phyloP scores from a whole-genome alignment of 176 grass and related monocot species.

The Carex kokanica region DNA sequence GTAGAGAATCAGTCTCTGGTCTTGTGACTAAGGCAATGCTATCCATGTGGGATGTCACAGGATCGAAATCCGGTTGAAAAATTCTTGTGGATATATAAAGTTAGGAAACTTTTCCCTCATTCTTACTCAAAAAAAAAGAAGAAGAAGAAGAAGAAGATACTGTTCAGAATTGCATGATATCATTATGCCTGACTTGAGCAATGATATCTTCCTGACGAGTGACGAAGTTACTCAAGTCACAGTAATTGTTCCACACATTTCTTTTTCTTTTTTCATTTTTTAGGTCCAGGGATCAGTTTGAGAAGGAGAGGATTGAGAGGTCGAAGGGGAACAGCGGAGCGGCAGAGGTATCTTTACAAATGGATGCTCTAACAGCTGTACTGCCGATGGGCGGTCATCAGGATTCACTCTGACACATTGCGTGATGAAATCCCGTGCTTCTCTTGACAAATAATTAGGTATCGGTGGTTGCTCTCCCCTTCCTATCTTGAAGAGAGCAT shows the following conservation, averaged over 20 bases:
- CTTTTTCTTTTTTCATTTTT: not conserved
- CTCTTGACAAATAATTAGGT: slow-evolving; percentile 50
- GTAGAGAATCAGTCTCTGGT: too few species aligned
- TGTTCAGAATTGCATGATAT: too few species aligned
- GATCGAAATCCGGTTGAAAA: too few species aligned
- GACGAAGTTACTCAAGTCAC: not conserved
- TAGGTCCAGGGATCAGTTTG: slow-evolving; percentile 1
- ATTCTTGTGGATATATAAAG: too few species aligned
- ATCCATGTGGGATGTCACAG: too few species aligned
- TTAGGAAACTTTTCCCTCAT: too few species aligned
- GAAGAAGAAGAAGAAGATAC: too few species aligned
- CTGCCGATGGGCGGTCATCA: slow-evolving; percentile 57
- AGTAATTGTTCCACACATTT: not conserved
- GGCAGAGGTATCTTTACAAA: slow-evolving; percentile 63
- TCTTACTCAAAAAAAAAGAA: too few species aligned
- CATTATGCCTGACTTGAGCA: not conserved
- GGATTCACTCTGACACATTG: slow-evolving; percentile 72
- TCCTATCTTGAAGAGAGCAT: slow-evolving; percentile 87
- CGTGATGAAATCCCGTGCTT: slow-evolving; percentile 74
- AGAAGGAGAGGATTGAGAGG: slow-evolving; percentile 26
- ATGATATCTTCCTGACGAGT: not conserved
- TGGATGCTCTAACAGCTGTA: slow-evolving; percentile 63
- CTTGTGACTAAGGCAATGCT: too few species aligned
- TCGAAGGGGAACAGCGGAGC: slow-evolving; percentile 39
- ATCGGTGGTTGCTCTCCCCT: slow-evolving; percentile 73